phyloP scores from a whole-genome alignment of 257 asterid species.

The Solanum sparsipilum region DNA sequence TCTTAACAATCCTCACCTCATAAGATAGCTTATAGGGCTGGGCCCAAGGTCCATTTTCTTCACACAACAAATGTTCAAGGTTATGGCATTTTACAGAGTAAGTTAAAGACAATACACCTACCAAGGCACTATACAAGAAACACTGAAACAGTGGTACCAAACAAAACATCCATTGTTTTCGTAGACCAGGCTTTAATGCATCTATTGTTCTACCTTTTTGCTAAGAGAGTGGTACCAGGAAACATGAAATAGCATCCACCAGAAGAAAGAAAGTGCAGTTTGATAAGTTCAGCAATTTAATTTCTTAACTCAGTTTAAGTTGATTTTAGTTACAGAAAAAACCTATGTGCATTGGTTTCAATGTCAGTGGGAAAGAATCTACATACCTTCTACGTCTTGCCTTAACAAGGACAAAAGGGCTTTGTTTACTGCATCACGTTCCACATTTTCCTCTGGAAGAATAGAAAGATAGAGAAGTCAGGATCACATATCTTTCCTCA shows the following conservation, averaged over 20 bases:
- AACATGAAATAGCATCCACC: not conserved
- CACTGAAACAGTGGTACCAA: not conserved
- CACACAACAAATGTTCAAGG: not conserved
- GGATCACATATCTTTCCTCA: not conserved
- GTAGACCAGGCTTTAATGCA: not conserved
- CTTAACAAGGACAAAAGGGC: constrained; percentile 86
- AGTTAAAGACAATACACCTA: not conserved
- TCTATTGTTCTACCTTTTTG: not conserved
- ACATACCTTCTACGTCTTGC: constrained; percentile 82
- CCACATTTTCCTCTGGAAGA: constrained; percentile 76
- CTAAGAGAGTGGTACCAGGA: not conserved
- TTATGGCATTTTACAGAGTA: not conserved
- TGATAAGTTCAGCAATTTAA: not conserved
- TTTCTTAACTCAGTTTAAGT: not conserved
- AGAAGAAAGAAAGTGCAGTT: not conserved
- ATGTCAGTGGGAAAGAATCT: not conserved
- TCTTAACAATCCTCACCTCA: not conserved
- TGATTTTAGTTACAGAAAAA: too few species aligned
- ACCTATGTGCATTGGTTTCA: not conserved
- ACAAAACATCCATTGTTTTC: not conserved
- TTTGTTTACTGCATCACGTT: constrained; percentile 94
- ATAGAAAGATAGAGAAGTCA: constrained; percentile 5
- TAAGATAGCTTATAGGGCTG: not conserved
- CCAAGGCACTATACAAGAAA: not conserved
- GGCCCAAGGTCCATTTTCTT: not conserved